Evolutionary conservation across 441 rosid genomes (phyloP).

Genomic region (Syzygium syzygioides): DNA sequence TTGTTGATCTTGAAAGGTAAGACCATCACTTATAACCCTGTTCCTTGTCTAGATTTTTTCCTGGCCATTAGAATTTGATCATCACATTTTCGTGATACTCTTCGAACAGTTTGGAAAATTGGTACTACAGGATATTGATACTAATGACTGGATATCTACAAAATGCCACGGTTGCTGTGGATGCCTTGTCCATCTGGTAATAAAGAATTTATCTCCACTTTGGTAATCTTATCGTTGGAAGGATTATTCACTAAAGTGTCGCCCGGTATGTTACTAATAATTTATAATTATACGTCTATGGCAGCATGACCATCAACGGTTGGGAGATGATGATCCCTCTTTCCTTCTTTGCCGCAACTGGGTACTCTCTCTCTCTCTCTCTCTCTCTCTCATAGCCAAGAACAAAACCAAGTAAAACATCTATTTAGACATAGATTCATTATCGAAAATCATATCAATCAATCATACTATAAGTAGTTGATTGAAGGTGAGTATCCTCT

Average conservation of each 20-base stretch:
- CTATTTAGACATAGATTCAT: neutral
- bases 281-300: neutral
- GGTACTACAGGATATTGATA: constrained; percentile 1
- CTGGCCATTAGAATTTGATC: neutral
- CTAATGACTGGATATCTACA: neutral
- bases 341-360: neutral
- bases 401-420: neutral
- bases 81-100: neutral
- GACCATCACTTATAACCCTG: neutral
- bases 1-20: neutral
- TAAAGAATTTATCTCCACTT: neutral
- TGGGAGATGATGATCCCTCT: constrained; percentile 6
- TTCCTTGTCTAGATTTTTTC: neutral
- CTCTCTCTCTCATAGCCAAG: neutral
- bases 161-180: neutral
- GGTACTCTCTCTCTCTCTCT: neutral
- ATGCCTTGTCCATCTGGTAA: constrained; percentile 1
- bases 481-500: neutral
- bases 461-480: neutral
- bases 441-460: neutral
- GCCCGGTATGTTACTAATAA: neutral
- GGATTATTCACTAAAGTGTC: neutral
- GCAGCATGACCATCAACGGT: constrained; percentile 3
- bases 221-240: neutral
- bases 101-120: neutral